Conservation (phyloP, 805 yeast species). For the Blastobotrys parvus region DNA sequence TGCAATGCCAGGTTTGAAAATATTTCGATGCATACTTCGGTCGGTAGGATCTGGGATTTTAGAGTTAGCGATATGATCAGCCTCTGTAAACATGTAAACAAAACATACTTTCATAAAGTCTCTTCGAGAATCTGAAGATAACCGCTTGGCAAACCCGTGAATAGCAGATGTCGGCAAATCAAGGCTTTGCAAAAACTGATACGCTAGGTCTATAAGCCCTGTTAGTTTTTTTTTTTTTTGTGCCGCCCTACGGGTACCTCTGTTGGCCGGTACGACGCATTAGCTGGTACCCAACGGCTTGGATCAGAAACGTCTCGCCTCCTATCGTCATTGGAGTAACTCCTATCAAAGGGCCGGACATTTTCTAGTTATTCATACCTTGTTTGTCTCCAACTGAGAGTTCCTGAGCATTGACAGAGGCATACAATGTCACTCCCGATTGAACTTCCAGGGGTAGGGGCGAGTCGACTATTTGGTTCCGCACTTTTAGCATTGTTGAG, state of each 20-base stretch:
- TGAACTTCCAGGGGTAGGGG: background rate
- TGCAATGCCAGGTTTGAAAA: slow-evolving; percentile 14
- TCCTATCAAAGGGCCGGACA: no score
- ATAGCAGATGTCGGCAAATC: background rate
- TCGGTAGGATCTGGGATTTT: slow-evolving; percentile 8
- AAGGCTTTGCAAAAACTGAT: background rate
- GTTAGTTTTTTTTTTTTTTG: no score
- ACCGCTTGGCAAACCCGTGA: background rate
- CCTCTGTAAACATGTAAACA: background rate
- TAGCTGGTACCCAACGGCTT: no score
- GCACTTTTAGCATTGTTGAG: no score
- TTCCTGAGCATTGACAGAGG: background rate
- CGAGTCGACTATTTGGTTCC: background rate
- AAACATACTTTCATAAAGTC: slow-evolving; percentile 11
- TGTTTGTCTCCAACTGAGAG: background rate
- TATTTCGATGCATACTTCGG: slow-evolving; percentile 14
- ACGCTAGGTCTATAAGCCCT: background rate
- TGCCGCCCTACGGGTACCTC: no score
- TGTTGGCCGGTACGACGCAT: no score
- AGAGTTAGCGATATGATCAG: background rate
- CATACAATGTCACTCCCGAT: background rate
- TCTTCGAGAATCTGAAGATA: background rate
- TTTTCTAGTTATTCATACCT: no score
- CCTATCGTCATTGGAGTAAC: no score
- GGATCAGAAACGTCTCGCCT: no score